Evolutionary conservation across 2,329 filamentous ascomycete genomes (phyloP).

Genomic region (Beauveria asiatica): DNA sequence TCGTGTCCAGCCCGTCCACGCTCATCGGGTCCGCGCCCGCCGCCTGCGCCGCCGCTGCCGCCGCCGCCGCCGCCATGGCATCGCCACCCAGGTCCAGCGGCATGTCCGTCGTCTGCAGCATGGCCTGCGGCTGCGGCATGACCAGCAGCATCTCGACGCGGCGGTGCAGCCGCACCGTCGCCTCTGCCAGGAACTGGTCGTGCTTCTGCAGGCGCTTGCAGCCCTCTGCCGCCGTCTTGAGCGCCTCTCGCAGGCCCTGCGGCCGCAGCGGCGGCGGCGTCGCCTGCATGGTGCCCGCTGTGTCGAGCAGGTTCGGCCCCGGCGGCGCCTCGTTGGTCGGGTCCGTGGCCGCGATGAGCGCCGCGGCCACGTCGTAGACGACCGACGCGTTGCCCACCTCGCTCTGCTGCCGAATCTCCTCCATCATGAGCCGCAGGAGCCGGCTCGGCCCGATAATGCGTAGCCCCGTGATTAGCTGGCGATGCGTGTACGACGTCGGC

Average conservation of each 20-base stretch:
- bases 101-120: conserved; percentile 35
- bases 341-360: conserved; percentile 61
- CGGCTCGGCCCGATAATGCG: conserved; percentile 54
- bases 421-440: conserved; percentile 53
- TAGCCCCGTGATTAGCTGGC: conserved; percentile 54
- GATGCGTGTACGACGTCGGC: conserved; percentile 63
- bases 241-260: conserved; percentile 50
- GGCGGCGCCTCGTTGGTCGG: conserved; percentile 35
- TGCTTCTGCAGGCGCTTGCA: conserved; percentile 47
- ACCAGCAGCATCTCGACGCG: conserved; percentile 58
- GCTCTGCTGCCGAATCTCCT: conserved; percentile 57
- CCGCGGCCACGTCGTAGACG: conserved; percentile 60
- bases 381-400: conserved; percentile 50
- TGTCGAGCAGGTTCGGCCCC: conserved; percentile 23
- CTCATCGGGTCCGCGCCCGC: conserved; percentile 32
- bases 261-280: conserved; percentile 32
- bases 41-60: conserved; percentile 4
- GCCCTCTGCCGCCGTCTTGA: conserved; percentile 49
- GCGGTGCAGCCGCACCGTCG: conserved; percentile 53
- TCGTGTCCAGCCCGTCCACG: conserved; percentile 23
- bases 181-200: conserved; percentile 52
- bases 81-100: conserved; percentile 32
- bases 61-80: conserved; percentile 13
- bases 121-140: conserved; percentile 29
- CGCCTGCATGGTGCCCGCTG: conserved; percentile 25